Evolutionary conservation across 1,284 basidiomycete genomes (phyloP), one percentile per base, ranked within the genome.

Genomic region (Ustilago sp.): DNA sequence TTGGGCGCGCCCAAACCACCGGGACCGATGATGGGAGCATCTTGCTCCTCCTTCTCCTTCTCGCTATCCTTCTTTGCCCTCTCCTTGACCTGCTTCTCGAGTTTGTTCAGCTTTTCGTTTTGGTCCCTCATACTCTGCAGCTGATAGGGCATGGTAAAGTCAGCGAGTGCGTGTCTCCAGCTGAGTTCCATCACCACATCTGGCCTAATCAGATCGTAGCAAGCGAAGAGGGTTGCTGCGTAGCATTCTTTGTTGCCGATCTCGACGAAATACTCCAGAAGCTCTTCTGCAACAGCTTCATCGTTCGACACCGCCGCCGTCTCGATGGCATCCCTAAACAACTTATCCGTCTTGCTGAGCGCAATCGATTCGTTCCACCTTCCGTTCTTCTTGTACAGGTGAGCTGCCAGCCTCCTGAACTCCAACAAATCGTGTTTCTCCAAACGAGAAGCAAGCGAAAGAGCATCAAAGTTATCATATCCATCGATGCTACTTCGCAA

Each of bases 221-320:
- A 96, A 45, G 93, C 90, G 83, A 91, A 98, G 43, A 98, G 90
- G 80, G 93, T 89, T 1, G 94, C 94, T 0, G 94, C 92, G 87
- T 97, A 98, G 87, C 94, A 96, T 87, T 99, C 97, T 88, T 95
- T 96, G 90, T 96, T 97, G 45, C 97, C 97, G 75, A 99, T 97
- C 86, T 94, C 93, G 76, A 98, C 94, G 79, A 88, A 88, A 82
- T 88, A 99, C 9, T 91, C 91, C 23, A 98, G 89, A 17, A 99
- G 89, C 68, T 98, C 97, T 87, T 99, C 95, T 3, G 94, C 93
- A 39, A 98, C 93, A 63, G 95, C 93, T 8, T 90, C 91, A 32
- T 90, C 91, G 43, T 85, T 89, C 8, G 94, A 95, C n/a, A 90
- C 89, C 0, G 95, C 92, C 1, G 95, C 94, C 0, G 96, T 98